Conservation (phyloP, 768 basidiomycete genomes). For the Coprinopsis sp. region DNA sequence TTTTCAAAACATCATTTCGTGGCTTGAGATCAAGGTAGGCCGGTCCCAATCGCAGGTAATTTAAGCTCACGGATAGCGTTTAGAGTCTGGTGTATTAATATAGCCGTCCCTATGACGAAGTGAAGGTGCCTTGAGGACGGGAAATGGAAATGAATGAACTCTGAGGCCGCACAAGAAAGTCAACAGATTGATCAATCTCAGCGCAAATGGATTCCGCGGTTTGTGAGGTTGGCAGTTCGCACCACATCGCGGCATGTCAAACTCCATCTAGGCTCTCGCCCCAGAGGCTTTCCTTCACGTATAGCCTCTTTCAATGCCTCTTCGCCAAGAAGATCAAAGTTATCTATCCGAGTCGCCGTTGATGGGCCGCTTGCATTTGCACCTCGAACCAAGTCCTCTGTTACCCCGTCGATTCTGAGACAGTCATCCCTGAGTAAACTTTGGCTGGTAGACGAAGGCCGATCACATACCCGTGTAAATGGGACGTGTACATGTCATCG, state of each 20-base stretch:
- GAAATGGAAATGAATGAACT: too few relatives aligned
- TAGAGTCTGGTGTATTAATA: too few relatives aligned
- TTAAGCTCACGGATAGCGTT: too few relatives aligned
- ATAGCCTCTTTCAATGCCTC: slow-evolving; percentile 35
- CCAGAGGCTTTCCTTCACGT: slow-evolving; percentile 45
- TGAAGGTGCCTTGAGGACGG: too few relatives aligned
- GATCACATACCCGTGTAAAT: slow-evolving; percentile 64
- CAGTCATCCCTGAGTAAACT: slow-evolving; percentile 7
- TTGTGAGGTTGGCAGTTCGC: slow-evolving; percentile 31
- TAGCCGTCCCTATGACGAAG: too few relatives aligned
- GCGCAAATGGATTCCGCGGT: not conserved
- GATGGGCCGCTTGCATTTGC: slow-evolving; percentile 12
- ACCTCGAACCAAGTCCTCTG: slow-evolving; percentile 40
- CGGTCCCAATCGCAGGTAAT: too few relatives aligned
- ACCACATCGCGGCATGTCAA: slow-evolving; percentile 82
- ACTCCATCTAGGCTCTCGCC: slow-evolving; percentile 65
- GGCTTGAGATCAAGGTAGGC: too few relatives aligned
- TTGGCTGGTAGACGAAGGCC: slow-evolving; percentile 1
- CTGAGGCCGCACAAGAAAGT: too few relatives aligned
- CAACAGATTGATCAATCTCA: too few relatives aligned
- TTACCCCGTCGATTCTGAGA: slow-evolving; percentile 52
- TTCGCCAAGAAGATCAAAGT: slow-evolving; percentile 48
- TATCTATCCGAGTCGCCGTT: slow-evolving; percentile 41
- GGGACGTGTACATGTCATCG: slow-evolving; percentile 59
- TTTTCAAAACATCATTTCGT: too few relatives aligned